Evolutionary conservation across 495 filamentous ascomycete species (phyloP), one percentile per base, ranked within the genome.

Genomic region (Sporormia fimetaria): DNA sequence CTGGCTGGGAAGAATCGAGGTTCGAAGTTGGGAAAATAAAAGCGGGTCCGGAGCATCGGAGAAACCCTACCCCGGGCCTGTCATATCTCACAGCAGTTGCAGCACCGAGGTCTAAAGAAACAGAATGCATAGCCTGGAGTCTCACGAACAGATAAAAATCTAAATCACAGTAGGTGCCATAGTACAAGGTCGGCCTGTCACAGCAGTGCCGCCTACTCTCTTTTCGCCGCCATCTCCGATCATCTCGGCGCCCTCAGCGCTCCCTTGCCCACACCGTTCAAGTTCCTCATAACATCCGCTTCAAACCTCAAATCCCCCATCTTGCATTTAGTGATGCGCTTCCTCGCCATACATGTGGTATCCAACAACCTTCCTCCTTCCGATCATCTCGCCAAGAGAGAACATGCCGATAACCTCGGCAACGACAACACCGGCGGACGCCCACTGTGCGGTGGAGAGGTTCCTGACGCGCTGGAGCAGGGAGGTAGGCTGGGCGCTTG

Each of bases 391-490:
- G 42, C 90, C 90, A 16, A 99, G 75, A 12, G 86, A 87, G 74
- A 96, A 99, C 73, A 99, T 96, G 38, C 90, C 90, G 42, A 99
- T 63, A 34, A 84, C 72, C 68, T 99, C 90, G 25, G 87, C 88
- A 26, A 65, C 57, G 43, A 94, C 62, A 37, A 99, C 81, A 57
- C 80, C 83, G 37, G 66, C 76, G 16, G 81, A 58, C 18, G 69
- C 70, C 39, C 86, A 46, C 60, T 93, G 75, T 57, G 75, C 67
- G 33, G 62, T 67, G 62, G 70, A 79, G 55, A 87, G 36, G 62
- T 78, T 83, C 56, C 84, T 74, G 46, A 81, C 57, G 42, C 68
- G 69, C 57, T 74, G 66, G 42, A 90, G 56, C 47, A 81, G 57
- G 53, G 55, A 52, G 58, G 63, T 45, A 40, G 73, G 66, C 16